Conservation (phyloP, 2,329 filamentous ascomycete species). For the Diplocarpon rosae region DNA sequence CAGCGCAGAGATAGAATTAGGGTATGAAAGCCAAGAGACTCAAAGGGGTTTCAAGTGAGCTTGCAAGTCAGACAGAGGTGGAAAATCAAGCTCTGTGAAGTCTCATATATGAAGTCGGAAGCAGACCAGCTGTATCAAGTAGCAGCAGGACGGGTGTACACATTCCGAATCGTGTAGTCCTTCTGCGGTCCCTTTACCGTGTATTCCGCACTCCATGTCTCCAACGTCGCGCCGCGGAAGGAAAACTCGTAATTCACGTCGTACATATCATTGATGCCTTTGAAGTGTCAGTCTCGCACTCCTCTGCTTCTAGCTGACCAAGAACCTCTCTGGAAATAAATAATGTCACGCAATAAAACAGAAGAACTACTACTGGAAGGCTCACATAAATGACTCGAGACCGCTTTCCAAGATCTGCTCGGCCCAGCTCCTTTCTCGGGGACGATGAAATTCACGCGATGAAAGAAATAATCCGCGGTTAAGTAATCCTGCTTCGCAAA, state of each 20-base stretch:
- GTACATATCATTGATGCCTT: conserved; percentile 53
- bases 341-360: background rate
- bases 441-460: conserved; percentile 52
- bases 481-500: conserved; percentile 53
- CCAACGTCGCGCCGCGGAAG: conserved; percentile 46
- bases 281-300: background rate
- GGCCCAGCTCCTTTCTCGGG: conserved; percentile 15
- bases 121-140: too few species aligned
- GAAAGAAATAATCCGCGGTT: conserved; percentile 63
- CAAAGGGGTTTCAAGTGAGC: too few species aligned
- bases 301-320: background rate
- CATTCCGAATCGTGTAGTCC: conserved; percentile 52
- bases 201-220: conserved; percentile 50
- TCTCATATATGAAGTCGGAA: too few species aligned
- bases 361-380: background rate
- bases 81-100: too few species aligned
- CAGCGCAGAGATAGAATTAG: too few species aligned
- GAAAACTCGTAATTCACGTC: conserved; percentile 58
- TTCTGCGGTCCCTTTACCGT: conserved; percentile 62
- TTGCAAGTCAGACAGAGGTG: too few species aligned
- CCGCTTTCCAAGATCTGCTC: conserved; percentile 42
- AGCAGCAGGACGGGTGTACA: conserved; percentile 30
- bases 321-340: background rate
- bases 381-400: conserved; percentile 54
- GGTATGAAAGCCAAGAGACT: too few species aligned